Conservation (phyloP, 768 basidiomycete species). For the Gloeopeniophorella convolvens region DNA sequence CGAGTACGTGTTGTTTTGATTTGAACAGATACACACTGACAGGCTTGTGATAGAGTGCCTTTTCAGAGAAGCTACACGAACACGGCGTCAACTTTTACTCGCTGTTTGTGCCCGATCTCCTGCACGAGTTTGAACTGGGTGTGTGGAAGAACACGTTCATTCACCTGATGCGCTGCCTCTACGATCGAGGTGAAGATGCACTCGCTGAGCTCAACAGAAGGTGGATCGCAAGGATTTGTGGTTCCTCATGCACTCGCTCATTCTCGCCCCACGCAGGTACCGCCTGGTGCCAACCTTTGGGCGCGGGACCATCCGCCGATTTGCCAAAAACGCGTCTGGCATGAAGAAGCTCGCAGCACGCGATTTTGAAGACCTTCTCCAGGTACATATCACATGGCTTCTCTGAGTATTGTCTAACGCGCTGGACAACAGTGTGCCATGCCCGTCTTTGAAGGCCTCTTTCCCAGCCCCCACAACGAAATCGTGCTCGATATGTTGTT, state of each 20-base stretch:
- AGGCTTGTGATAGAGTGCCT: constrained; percentile 29
- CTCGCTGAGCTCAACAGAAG: constrained; percentile 25
- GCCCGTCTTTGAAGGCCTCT: constrained; percentile 24
- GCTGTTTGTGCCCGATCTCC: constrained; percentile 31
- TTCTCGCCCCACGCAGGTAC: background rate
- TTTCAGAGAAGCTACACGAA: constrained; percentile 24
- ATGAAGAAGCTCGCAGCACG: constrained; percentile 24
- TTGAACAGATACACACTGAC: background rate
- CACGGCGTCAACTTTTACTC: constrained; percentile 25
- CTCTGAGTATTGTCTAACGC: too few relatives aligned
- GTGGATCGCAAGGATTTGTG: constrained; percentile 20
- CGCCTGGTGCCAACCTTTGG: constrained; percentile 26
- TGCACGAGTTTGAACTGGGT: constrained; percentile 39
- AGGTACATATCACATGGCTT: constrained; percentile 17
- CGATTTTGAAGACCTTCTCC: constrained; percentile 27
- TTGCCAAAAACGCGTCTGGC: constrained; percentile 20
- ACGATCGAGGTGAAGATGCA: constrained; percentile 9
- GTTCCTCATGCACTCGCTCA: background rate
- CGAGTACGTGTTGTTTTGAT: constrained; percentile 12
- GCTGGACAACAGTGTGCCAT: constrained; percentile 26
- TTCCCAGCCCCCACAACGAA: constrained; percentile 22
- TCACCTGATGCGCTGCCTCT: constrained; percentile 33
- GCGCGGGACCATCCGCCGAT: constrained; percentile 19
- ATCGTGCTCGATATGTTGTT: constrained; percentile 23
- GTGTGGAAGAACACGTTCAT: constrained; percentile 33